phyloP scores from a whole-genome alignment of 768 basidiomycete species.

The Mycena maculata region DNA sequence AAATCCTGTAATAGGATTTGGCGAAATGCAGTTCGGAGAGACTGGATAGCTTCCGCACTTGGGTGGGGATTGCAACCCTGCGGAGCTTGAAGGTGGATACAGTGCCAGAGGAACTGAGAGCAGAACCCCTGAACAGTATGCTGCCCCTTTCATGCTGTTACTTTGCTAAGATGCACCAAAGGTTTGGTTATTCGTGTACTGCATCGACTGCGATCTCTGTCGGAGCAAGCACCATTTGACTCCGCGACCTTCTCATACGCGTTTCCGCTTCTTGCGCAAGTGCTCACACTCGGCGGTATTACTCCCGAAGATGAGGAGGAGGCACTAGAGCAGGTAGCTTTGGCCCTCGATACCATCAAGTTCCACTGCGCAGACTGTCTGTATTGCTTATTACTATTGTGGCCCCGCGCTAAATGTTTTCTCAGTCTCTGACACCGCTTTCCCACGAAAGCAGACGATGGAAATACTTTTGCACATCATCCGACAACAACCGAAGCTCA shows the following conservation, averaged over 20 bases:
- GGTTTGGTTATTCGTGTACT: conserved; percentile 87
- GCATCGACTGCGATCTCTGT: conserved; percentile 82
- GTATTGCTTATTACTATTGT: conserved; percentile 40
- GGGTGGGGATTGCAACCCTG: conserved; percentile 88
- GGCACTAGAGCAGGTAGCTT: conserved; percentile 79
- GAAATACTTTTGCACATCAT: conserved; percentile 79
- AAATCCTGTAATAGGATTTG: conserved; percentile 61
- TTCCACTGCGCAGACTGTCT: conserved; percentile 81
- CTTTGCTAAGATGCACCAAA: conserved; percentile 41
- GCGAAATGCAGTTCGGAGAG: conserved; percentile 80
- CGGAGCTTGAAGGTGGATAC: conserved; percentile 73
- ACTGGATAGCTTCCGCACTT: conserved; percentile 72
- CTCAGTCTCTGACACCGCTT: conserved; percentile 75
- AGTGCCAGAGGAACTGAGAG: conserved; percentile 78
- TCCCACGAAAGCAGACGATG: conserved; percentile 80
- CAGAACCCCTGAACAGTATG: conserved; percentile 76
- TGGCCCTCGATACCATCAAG: conserved; percentile 76
- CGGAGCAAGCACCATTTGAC: conserved; percentile 87
- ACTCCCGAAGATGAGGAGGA: conserved; percentile 75
- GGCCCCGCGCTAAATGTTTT: conserved; percentile 5
- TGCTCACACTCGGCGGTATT: conserved; percentile 78
- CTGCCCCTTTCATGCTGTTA: conserved; percentile 36
- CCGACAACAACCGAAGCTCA: conserved; percentile 79
- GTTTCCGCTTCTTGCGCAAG: conserved; percentile 77
- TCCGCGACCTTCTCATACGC: conserved; percentile 86